Evolutionary conservation across 768 basidiomycete genomes (phyloP), one percentile per base, ranked within the genome.

Genomic region (Candolleomyces aberdarensis): DNA sequence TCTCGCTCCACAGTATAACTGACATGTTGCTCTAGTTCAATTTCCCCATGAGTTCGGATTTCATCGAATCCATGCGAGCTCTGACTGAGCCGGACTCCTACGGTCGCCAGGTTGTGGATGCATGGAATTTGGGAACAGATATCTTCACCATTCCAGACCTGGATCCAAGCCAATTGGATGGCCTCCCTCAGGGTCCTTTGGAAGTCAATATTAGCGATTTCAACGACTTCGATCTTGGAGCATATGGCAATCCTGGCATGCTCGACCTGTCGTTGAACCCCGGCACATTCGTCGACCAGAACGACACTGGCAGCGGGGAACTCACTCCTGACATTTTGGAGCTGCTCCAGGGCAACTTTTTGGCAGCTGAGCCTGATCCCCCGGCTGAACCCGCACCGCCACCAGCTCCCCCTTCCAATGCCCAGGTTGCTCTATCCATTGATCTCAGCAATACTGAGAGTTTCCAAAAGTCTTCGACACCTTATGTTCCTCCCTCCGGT

Each of bases 401-500:
- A 14, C 58, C 59, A 14, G 40, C 54, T 8, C 36, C 59, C 6
- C 39, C 51, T n/a, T 36, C 61, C 43, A 55, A 44, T 26, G 29
- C 60, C 58, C 41, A 60, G 17, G 48, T 47, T 10, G 48, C 56
- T 32, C 56, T 61, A 5, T 52, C 63, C 43, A 48, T 57, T 26
- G 56, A 43, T 36, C 47, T 46, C 20, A 48, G 56, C 22, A 62
- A 56, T 32, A 40, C 59, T 19, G 55, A 53, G 31, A 59, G 19
- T 31, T 43, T 4, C 47, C 46, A 52, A 49, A 48, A 53, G 41
- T 32, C 59, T 11, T 36, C 36, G 11, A 36, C 36, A 19, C 29
- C 20, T 11, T 87, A 87, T 63, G 70, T 76, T 0, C 86, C 86
- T 5, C 85, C 86, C 14, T 62, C 83, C 13, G 86, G 84, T 53